Evolutionary conservation across 2,329 filamentous ascomycete species (phyloP).

Genomic region (Colletotrichum sp.): DNA sequence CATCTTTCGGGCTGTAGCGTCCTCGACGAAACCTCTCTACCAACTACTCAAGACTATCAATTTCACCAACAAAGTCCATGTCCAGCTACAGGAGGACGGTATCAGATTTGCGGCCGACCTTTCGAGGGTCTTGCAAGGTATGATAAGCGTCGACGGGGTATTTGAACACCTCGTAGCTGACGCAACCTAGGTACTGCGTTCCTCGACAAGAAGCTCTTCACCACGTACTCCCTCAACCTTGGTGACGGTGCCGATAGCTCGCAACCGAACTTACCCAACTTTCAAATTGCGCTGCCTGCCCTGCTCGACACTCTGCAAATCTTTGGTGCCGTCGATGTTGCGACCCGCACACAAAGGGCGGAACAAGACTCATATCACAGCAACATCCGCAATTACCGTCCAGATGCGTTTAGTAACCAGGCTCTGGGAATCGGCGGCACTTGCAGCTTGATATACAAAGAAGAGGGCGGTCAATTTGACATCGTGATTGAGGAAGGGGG

Average conservation of each 20-base stretch:
- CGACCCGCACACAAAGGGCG: constrained; percentile 60
- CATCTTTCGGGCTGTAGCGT: constrained; percentile 77
- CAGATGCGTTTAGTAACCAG: constrained; percentile 83
- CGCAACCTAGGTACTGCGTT: constrained; percentile 58
- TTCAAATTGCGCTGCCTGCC: constrained; percentile 86
- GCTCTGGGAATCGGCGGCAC: constrained; percentile 83
- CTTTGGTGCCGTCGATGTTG: constrained; percentile 81
- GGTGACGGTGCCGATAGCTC: constrained; percentile 43
- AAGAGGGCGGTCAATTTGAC: constrained; percentile 78
- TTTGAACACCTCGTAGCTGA: neutral
- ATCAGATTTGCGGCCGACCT: constrained; percentile 90
- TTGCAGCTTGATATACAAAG: constrained; percentile 80
- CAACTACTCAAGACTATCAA: constrained; percentile 64
- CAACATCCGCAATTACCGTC: constrained; percentile 65
- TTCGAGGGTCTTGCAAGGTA: constrained; percentile 89
- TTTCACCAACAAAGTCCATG: constrained; percentile 62
- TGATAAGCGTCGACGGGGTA: constrained; percentile 17
- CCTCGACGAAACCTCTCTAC: constrained; percentile 77
- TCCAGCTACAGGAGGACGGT: constrained; percentile 83
- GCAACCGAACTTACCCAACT: constrained; percentile 63
- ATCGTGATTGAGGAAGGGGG: constrained; percentile 86
- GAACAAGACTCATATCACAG: constrained; percentile 66
- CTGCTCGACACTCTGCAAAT: constrained; percentile 95
- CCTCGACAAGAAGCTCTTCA: constrained; percentile 88
- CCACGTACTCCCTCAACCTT: constrained; percentile 76